These are phyloP conservation scores for Trichoderma gamsii DNA, from an alignment of 495 filamentous ascomycete genomes.

Conservation along the genomic window DNA sequence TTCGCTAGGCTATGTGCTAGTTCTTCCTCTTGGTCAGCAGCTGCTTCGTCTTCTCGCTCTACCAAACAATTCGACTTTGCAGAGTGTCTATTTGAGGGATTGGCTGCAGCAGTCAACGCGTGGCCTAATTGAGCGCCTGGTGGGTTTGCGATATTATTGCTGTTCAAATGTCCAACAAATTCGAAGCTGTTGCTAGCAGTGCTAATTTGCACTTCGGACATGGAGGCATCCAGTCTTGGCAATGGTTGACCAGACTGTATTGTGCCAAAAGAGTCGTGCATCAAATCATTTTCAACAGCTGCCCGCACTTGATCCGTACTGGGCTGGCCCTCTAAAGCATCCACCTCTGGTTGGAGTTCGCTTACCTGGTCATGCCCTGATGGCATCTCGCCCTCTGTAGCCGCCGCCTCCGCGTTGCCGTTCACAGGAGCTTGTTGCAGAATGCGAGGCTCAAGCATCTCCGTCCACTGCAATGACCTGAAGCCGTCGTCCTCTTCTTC, in stretches of 20 bases:
- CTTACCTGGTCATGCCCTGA: neutral
- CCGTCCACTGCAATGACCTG: slow-evolving; percentile 30
- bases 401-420: neutral
- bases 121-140: neutral
- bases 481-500: slow-evolving; percentile 36
- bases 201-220: slow-evolving; percentile 2
- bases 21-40: slow-evolving; percentile 9
- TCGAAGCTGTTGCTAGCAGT: slow-evolving; percentile 10
- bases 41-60: neutral
- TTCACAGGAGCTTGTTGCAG: slow-evolving; percentile 26
- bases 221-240: neutral
- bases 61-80: neutral
- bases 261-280: slow-evolving; percentile 5
- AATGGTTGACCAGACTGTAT: neutral
- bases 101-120: neutral
- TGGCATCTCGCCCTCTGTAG: neutral
- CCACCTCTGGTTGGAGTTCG: neutral
- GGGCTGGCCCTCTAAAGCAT: neutral
- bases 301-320: neutral
- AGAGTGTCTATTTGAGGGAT: neutral
- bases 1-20: slow-evolving; percentile 4
- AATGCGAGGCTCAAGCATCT: slow-evolving; percentile 42
- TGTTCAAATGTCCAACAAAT: neutral
- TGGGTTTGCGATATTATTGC: neutral
- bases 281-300: slow-evolving; percentile 2